phyloP scores from a whole-genome alignment of 192 early-diverging fungal genomes.

The Lobosporangium transversale region DNA sequence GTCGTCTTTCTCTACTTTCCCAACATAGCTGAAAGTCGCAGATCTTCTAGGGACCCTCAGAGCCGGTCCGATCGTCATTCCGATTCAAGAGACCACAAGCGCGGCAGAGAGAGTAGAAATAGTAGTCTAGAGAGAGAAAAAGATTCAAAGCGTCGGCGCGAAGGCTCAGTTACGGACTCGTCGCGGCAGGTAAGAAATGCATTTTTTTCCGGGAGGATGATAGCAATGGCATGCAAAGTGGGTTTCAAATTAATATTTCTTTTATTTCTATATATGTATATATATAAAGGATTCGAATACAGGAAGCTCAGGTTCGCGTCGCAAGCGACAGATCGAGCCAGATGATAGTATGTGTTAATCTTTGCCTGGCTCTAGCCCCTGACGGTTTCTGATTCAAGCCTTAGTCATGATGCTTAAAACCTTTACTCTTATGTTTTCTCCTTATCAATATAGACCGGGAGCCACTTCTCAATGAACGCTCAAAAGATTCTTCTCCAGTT shows the following conservation, averaged over 20 bases:
- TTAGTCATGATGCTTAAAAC: background rate
- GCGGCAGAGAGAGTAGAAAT: constrained; percentile 28
- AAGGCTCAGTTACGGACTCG: constrained; percentile 1
- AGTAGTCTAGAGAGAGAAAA: constrained; percentile 30
- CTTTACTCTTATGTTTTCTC: background rate
- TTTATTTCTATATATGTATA: too few relatives aligned
- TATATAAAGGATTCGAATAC: too few relatives aligned
- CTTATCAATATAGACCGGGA: constrained; percentile 13
- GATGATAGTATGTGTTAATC: constrained; percentile 9
- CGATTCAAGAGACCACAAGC: constrained; percentile 31
- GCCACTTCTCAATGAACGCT: constrained; percentile 1
- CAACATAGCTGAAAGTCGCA: background rate
- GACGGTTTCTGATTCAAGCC: background rate
- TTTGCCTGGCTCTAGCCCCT: too few relatives aligned
- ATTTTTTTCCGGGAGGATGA: too few relatives aligned
- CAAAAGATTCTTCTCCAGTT: constrained; percentile 9
- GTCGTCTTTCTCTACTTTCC: background rate
- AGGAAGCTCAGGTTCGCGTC: constrained; percentile 17
- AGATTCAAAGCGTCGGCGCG: constrained; percentile 34
- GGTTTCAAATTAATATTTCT: too few relatives aligned
- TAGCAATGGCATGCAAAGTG: too few relatives aligned
- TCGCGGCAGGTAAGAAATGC: background rate
- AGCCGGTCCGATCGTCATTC: constrained; percentile 17
- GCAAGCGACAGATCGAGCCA: constrained; percentile 41
- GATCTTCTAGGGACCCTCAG: constrained; percentile 24